phyloP scores from a whole-genome alignment of 805 yeast species.

The Monosporozyma servazzii region DNA sequence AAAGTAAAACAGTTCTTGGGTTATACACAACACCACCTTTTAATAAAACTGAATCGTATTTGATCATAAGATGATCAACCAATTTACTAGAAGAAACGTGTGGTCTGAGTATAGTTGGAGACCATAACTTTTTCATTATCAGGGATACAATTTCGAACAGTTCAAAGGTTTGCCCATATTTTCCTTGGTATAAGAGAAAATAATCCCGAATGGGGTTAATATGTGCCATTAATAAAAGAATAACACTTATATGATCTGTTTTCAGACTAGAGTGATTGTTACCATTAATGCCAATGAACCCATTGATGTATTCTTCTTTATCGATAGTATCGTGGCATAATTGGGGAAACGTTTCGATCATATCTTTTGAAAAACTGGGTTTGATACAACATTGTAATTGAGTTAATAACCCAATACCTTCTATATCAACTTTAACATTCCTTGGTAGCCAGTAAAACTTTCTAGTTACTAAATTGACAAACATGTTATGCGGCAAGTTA shows the following conservation, averaged over 20 bases:
- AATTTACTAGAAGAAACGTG: constrained; percentile 66
- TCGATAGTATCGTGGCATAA: constrained; percentile 35
- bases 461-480: constrained; percentile 41
- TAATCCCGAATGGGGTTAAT: constrained; percentile 40
- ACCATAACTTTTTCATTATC: constrained; percentile 56
- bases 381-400: neutral
- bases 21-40: constrained; percentile 28
- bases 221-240: constrained; percentile 50
- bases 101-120: constrained; percentile 43
- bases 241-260: constrained; percentile 49
- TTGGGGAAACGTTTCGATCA: constrained; percentile 30
- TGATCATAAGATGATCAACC: constrained; percentile 37
- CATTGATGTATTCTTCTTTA: constrained; percentile 43
- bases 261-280: constrained; percentile 31
- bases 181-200: constrained; percentile 27
- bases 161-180: constrained; percentile 19
- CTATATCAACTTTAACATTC: constrained; percentile 15
- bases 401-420: constrained; percentile 6
- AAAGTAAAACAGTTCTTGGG: constrained; percentile 50
- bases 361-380: constrained; percentile 39
- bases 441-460: constrained; percentile 59
- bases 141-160: constrained; percentile 38
- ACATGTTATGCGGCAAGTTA: constrained; percentile 43
- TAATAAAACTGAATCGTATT: constrained; percentile 38
- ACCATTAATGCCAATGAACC: constrained; percentile 53